Conservation (phyloP, 805 yeast species). For the Candida chauliodis region DNA sequence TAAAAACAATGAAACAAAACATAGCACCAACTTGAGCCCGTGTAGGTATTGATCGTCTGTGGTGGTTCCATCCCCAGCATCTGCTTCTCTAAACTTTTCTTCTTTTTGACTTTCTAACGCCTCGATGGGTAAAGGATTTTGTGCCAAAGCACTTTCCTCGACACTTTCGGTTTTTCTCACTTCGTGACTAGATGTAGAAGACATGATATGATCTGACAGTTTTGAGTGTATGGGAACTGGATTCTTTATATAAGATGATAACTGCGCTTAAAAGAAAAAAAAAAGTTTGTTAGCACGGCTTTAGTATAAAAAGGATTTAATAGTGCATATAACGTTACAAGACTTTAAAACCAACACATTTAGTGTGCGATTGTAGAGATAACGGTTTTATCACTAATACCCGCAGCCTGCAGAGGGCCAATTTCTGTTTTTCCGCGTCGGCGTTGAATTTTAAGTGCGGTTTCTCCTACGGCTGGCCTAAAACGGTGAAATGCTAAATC, state of each 20-base stretch:
- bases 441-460: too few species aligned
- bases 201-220: neutral
- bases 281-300: neutral
- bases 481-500: too few species aligned
- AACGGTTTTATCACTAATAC: too few species aligned
- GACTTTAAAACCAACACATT: too few species aligned
- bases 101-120: neutral
- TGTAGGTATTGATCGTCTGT: conserved; percentile 35
- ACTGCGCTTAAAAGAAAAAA: neutral
- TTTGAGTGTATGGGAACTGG: neutral
- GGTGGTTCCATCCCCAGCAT: conserved; percentile 42
- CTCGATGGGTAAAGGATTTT: neutral
- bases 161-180: neutral
- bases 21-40: conserved; percentile 23
- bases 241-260: too few species aligned
- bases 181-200: neutral
- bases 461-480: too few species aligned
- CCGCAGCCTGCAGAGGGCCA: too few species aligned
- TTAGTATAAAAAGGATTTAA: neutral
- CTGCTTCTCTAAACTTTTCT: conserved; percentile 10
- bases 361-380: neutral
- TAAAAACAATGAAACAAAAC: conserved; percentile 25
- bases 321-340: neutral
- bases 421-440: too few species aligned
- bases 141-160: neutral